These are phyloP conservation scores for Ananas comosus DNA, from an alignment of 176 grass and related monocot species.

Conservation along the genomic window DNA sequence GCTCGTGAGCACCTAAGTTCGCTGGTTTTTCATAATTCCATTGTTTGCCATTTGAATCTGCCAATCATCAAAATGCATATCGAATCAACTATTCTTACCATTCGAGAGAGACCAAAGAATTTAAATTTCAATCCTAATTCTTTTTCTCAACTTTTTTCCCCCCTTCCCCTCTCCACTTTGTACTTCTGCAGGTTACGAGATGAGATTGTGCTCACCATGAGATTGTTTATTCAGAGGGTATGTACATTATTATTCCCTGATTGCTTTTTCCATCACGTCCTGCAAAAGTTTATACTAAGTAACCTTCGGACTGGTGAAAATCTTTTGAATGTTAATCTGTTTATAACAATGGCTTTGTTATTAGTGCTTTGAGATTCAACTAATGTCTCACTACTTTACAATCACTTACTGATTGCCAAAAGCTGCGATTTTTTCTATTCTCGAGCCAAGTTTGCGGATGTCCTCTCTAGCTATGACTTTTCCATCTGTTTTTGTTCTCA, in stretches of 20 bases:
- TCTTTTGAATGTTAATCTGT: not conserved
- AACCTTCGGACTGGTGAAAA: too few species aligned
- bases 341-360: not conserved
- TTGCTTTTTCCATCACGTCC: not conserved
- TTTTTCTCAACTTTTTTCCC: not conserved
- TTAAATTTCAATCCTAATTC: not conserved
- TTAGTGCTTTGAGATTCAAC: not conserved
- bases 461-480: not conserved
- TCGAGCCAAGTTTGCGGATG: not conserved
- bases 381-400: not conserved
- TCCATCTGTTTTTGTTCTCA: not conserved
- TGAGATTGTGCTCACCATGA: slow-evolving; percentile 30
- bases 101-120: too few species aligned
- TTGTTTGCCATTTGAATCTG: too few species aligned
- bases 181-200: slow-evolving; percentile 24
- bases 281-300: not conserved
- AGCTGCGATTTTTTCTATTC: not conserved
- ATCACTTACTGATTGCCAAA: not conserved
- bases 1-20: slow-evolving; percentile 9
- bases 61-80: not conserved
- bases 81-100: not conserved
- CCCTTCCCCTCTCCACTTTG: not conserved
- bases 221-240: slow-evolving; percentile 30
- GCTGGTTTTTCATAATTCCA: not conserved
- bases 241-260: not conserved